Evolutionary conservation across 1,284 basidiomycete species (phyloP), one percentile per base, ranked within the genome.

Genomic region (Amylostereum areolatum): DNA sequence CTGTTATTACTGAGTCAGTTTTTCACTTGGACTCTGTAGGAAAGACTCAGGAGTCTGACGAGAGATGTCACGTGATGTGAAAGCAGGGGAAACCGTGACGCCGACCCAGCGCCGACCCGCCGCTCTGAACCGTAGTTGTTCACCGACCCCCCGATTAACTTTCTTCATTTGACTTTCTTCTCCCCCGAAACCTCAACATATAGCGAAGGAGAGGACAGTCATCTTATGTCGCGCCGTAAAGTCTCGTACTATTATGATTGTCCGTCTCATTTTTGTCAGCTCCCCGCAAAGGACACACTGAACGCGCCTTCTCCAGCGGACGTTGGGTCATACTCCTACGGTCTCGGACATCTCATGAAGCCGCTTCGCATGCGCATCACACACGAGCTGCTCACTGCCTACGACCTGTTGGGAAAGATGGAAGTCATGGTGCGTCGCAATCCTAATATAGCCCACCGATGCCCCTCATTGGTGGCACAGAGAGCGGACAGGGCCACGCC

Each of bases 141-240:
- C n/a, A n/a, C n/a, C n/a, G n/a, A n/a, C n/a, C n/a, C n/a, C n/a
- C n/a, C n/a, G n/a, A n/a, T n/a, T n/a, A n/a, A n/a, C n/a, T n/a
- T n/a, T n/a, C n/a, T n/a, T n/a, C n/a, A n/a, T n/a, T n/a, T n/a
- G n/a, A n/a, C n/a, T n/a, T n/a, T n/a, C n/a, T n/a, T n/a, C n/a
- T n/a, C 85, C 7, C 78, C 78, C 51, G 97, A 89, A 56, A 97
- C 97, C 62, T 92, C 97, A 85, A 93, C 97, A 54, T 92, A 99
- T 64, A 70, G 91, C 61, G 99, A 98, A 65, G 69, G 88, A 49
- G 81, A 81, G 57, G 87, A 94, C 59, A 78, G 77, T 0, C 91
- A n/a, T n/a, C n/a, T n/a, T 46, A 81, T 81, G 78, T 78, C 78
- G 11, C 76, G 73, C 55, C 68, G 73, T 56, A 69, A 78, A 47